A percentile compares a stretch with the other conserved stretches of the same genome.
These are phyloP conservation scores for Alternaria brassicae DNA, from an alignment of 2,329 filamentous ascomycete genomes.

Conservation along the genomic window DNA sequence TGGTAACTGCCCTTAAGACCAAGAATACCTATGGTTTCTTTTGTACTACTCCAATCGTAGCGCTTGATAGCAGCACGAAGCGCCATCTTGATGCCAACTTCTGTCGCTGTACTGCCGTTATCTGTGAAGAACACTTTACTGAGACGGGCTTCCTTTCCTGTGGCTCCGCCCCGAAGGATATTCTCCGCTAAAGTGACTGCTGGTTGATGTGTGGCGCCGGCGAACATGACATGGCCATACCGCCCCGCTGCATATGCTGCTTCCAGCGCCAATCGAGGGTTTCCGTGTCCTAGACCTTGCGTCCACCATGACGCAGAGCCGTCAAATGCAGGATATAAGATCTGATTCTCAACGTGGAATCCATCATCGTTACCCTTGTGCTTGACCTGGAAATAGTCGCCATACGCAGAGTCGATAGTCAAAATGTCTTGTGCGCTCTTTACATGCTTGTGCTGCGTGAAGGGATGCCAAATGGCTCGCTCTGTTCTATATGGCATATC, in stretches of 20 bases:
- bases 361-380: constrained; percentile 38
- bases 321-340: constrained; percentile 74
- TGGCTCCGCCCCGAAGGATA: constrained; percentile 62
- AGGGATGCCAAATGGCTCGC: constrained; percentile 78
- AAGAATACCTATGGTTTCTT: constrained; percentile 69
- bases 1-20: constrained; percentile 84
- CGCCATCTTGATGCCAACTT: constrained; percentile 87
- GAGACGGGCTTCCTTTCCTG: constrained; percentile 68
- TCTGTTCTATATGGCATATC: constrained; percentile 66
- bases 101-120: constrained; percentile 82
- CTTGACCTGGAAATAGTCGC: constrained; percentile 76
- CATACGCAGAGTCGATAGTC: constrained; percentile 80
- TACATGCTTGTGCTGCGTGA: constrained; percentile 76
- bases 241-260: constrained; percentile 82
- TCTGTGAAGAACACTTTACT: constrained; percentile 81
- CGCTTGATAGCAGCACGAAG: constrained; percentile 71
- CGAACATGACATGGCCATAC: constrained; percentile 91
- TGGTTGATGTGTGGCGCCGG: constrained; percentile 78
- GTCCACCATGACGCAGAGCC: constrained; percentile 93
- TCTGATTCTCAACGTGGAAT: constrained; percentile 30
- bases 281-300: constrained; percentile 80
- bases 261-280: constrained; percentile 72
- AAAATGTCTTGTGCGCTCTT: constrained; percentile 69
- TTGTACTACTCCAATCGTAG: constrained; percentile 68
- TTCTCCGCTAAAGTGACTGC: constrained; percentile 72